A percentile compares a stretch with the other conserved stretches of the same genome.
These are phyloP conservation scores for Chrysanthemum lavandulifolium DNA, from an alignment of 129 eudicot species.

Conservation along the genomic window DNA sequence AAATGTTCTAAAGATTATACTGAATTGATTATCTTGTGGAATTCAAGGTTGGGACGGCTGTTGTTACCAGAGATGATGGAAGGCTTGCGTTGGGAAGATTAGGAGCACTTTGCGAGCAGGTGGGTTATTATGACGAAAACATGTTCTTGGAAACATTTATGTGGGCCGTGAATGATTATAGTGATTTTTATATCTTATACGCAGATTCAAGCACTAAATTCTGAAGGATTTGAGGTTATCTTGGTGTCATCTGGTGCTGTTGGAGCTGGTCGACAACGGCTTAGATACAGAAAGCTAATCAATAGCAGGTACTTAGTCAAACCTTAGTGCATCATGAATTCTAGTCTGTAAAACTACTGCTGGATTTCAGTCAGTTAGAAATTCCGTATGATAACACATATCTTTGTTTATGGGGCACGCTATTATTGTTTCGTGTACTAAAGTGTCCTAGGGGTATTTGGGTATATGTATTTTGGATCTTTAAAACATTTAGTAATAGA, in stretches of 20 bases:
- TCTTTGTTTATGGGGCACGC: conserved; percentile 5
- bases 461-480: conserved; percentile 10
- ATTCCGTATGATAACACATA: not conserved
- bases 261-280: conserved; percentile 92
- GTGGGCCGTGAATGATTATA: conserved; percentile 18
- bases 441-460: too few species aligned
- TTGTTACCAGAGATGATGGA: conserved; percentile 91
- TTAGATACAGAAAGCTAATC: conserved; percentile 73
- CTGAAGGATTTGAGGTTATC: conserved; percentile 87
- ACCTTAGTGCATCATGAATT: too few species aligned
- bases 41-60: conserved; percentile 94
- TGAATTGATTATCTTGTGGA: conserved; percentile 10
- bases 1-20: not conserved
- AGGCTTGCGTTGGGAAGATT: conserved; percentile 93
- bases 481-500: conserved; percentile 7
- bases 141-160: not conserved
- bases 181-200: conserved; percentile 18
- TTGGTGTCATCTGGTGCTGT: conserved; percentile 98
- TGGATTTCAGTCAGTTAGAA: conserved; percentile 2
- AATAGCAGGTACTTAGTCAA: conserved; percentile 68
- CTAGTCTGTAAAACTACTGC: not conserved
- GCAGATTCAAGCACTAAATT: conserved; percentile 76
- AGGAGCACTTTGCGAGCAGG: conserved; percentile 98
- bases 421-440: not conserved
- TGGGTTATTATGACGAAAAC: conserved; percentile 20